Percentiles rank a stretch among this genome's conserved stretches.
These are phyloP conservation scores for Lichenothelia convexa DNA, from an alignment of 495 filamentous ascomycete genomes.

Conservation along the genomic window DNA sequence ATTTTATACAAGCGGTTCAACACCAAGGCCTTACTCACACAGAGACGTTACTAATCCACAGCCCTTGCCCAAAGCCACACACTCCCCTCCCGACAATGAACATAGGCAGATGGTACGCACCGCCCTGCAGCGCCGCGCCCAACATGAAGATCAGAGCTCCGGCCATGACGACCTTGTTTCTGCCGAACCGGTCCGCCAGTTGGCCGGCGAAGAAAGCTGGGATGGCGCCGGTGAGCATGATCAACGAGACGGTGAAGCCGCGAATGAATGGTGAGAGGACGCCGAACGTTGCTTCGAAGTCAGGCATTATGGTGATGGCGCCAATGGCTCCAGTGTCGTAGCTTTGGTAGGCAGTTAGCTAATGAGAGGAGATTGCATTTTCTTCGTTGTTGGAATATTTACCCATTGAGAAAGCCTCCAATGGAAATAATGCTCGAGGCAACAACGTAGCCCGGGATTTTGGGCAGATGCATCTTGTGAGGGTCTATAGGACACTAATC, in stretches of 20 bases:
- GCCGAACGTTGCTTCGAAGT: constrained; percentile 33
- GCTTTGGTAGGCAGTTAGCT: constrained; percentile 8
- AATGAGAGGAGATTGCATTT: not conserved
- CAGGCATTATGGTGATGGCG: constrained; percentile 39
- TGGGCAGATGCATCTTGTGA: no score
- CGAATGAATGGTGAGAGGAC: constrained; percentile 34
- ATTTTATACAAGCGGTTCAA: not conserved
- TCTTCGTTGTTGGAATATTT: not conserved
- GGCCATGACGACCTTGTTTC: constrained; percentile 17
- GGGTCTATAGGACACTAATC: no score
- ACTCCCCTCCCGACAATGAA: constrained; percentile 11
- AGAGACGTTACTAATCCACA: constrained; percentile 8
- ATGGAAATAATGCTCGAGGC: constrained; percentile 10
- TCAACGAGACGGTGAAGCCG: constrained; percentile 43
- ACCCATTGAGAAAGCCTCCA: constrained; percentile 14
- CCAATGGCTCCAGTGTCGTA: constrained; percentile 49
- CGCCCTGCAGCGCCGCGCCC: constrained; percentile 9
- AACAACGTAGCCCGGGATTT: constrained; percentile 12
- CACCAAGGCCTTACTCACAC: constrained; percentile 5
- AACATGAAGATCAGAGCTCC: constrained; percentile 10
- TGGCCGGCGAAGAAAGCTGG: constrained; percentile 44
- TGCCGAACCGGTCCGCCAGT: constrained; percentile 39
- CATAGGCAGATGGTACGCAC: constrained; percentile 2
- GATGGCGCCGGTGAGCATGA: constrained; percentile 41
- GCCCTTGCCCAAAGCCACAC: constrained; percentile 9